Percentiles rank a stretch among this genome's conserved stretches.
phyloP scores from a whole-genome alignment of 495 filamentous ascomycete species.

The Daldinia bambusicola region DNA sequence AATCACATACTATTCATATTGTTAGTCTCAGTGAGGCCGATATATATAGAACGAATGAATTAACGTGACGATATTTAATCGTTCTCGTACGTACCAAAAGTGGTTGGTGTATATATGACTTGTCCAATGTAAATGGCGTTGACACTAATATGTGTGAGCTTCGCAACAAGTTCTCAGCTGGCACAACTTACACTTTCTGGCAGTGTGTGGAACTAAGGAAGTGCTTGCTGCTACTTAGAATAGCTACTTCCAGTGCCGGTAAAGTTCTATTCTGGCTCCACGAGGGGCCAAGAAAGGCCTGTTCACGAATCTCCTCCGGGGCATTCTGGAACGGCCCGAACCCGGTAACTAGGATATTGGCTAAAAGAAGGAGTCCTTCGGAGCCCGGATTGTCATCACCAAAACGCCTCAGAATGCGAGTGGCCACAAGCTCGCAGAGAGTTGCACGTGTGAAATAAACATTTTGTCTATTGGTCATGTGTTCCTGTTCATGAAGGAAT shows the following conservation, averaged over 20 bases:
- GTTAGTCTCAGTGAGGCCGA: constrained; percentile 24
- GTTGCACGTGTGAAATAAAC: constrained; percentile 72
- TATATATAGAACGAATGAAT: background rate
- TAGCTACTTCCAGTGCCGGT: constrained; percentile 75
- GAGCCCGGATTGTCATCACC: constrained; percentile 73
- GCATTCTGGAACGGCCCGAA: constrained; percentile 80
- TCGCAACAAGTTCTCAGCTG: background rate
- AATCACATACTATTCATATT: constrained; percentile 25
- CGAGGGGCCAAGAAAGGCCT: constrained; percentile 57
- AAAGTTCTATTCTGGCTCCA: constrained; percentile 68
- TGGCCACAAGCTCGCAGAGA: constrained; percentile 75
- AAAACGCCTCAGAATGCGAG: constrained; percentile 70
- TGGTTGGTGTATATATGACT: constrained; percentile 74
- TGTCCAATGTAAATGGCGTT: constrained; percentile 74
- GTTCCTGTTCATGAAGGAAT: constrained; percentile 72
- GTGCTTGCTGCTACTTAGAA: constrained; percentile 72
- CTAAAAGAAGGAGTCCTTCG: constrained; percentile 70
- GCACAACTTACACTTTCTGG: constrained; percentile 66
- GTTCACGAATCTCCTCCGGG: constrained; percentile 63
- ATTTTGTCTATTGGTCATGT: constrained; percentile 73
- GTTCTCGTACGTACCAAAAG: constrained; percentile 53
- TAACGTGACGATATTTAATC: background rate
- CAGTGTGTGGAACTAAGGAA: constrained; percentile 75
- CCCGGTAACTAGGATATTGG: constrained; percentile 75
- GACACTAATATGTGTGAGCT: constrained; percentile 53